phyloP scores from a whole-genome alignment of 805 yeast genomes.

The Metschnikowia cerradonensis region DNA sequence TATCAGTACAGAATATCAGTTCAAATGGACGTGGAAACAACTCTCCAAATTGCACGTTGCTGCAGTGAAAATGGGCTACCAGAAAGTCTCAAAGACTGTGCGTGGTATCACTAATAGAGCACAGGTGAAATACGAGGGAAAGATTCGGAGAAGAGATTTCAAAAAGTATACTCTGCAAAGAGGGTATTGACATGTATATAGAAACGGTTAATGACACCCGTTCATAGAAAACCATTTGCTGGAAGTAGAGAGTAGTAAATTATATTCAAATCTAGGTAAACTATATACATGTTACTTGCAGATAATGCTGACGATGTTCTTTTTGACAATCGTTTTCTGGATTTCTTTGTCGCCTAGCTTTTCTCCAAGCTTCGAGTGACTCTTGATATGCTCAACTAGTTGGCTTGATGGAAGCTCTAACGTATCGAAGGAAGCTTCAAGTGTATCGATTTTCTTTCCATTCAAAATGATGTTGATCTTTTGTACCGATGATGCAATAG shows the following conservation, averaged over 20 bases:
- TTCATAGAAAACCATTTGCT: background rate
- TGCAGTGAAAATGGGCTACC: conserved; percentile 31
- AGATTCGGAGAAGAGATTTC: conserved; percentile 33
- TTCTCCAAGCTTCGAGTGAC: conserved; percentile 16
- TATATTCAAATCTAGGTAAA: background rate
- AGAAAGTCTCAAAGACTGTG: conserved; percentile 25
- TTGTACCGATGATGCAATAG: conserved; percentile 34
- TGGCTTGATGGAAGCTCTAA: conserved; percentile 35
- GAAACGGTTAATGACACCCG: background rate
- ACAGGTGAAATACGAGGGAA: conserved; percentile 36
- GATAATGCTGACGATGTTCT: conserved; percentile 43
- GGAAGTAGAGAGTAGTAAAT: background rate
- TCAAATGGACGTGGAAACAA: conserved; percentile 59
- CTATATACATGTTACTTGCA: conserved; percentile 12
- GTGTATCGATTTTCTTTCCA: conserved; percentile 60
- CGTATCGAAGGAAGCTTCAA: conserved; percentile 36
- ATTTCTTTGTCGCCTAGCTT: conserved; percentile 40
- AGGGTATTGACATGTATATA: conserved; percentile 24
- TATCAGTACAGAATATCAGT: conserved; percentile 60
- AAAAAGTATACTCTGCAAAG: conserved; percentile 29
- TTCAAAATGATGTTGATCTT: conserved; percentile 64
- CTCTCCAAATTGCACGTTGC: conserved; percentile 27
- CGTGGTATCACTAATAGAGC: conserved; percentile 34
- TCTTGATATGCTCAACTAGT: conserved; percentile 44
- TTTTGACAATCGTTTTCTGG: conserved; percentile 54